These are phyloP conservation scores for Mycena citricolor DNA, from an alignment of 1,284 basidiomycete species.

Conservation along the genomic window DNA sequence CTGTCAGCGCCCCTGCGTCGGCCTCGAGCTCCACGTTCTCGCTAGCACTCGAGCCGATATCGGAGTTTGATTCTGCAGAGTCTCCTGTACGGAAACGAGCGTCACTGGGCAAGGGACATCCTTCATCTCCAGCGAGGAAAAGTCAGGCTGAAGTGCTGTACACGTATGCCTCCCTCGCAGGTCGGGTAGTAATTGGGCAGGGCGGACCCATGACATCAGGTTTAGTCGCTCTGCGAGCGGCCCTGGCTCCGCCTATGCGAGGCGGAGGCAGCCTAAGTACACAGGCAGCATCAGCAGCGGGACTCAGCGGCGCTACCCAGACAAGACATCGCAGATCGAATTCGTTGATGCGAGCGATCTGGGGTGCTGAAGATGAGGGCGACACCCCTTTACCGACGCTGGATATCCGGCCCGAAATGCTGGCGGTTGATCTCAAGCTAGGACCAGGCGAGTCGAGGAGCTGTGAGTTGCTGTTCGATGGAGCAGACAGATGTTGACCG, in stretches of 20 bases:
- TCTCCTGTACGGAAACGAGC: conserved; percentile 30
- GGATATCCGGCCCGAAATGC: conserved; percentile 78
- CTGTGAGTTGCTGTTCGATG: conserved; percentile 57
- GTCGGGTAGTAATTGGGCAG: conserved; percentile 18
- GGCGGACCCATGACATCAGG: conserved; percentile 10
- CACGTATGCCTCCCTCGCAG: conserved; percentile 19
- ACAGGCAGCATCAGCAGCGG: conserved; percentile 4
- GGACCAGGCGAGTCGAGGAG: conserved; percentile 78
- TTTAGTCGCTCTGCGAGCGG: conserved; percentile 3
- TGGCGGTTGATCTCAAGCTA: conserved; percentile 79
- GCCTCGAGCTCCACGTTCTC: conserved; percentile 62
- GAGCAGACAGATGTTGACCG: conserved; percentile 2
- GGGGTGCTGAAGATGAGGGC: conserved; percentile 49
- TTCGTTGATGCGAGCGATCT: conserved; percentile 32
- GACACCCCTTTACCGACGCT: conserved; percentile 78
- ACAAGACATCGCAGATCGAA: conserved; percentile 47
- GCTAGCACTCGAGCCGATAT: conserved; percentile 67
- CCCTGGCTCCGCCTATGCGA: conserved; percentile 10
- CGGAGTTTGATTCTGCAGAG: conserved; percentile 50
- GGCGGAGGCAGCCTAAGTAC: conserved; percentile 19
- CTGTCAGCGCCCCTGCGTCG: conserved; percentile 1
- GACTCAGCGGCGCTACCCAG: conserved; percentile 29
- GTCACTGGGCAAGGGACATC: conserved; percentile 47
- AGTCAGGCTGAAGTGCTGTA: too few relatives aligned
- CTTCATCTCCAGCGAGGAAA: conserved; percentile 30